A percentile compares a stretch with the other conserved stretches of the same genome.
phyloP scores from a whole-genome alignment of 176 grass and related monocot species.

The Canna indica region DNA sequence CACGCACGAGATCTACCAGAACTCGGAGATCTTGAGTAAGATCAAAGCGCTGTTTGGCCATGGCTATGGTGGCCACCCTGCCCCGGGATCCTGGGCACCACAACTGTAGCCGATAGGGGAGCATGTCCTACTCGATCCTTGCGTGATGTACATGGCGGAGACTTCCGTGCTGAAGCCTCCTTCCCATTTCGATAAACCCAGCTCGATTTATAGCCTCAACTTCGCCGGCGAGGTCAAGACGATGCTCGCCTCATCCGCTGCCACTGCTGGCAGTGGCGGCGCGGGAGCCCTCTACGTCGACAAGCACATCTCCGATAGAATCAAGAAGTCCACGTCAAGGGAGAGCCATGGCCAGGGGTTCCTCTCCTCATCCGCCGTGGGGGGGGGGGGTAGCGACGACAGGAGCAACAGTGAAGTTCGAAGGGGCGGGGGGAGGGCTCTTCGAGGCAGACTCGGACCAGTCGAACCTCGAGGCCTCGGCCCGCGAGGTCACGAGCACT shows the following conservation, averaged over 20 bases:
- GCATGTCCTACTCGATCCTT: no score
- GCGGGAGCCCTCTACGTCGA: conserved; percentile 43
- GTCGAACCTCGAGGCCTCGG: conserved; percentile 72
- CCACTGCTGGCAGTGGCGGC: conserved; percentile 8
- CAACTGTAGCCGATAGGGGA: not conserved
- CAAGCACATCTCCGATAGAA: not conserved
- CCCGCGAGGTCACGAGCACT: conserved; percentile 83
- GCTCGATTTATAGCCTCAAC: not conserved
- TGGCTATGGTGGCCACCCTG: conserved; percentile 22
- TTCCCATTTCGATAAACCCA: no score
- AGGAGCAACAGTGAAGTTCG: conserved; percentile 14
- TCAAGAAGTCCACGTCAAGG: conserved; percentile 60
- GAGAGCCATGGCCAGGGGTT: no score
- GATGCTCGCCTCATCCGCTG: conserved; percentile 8
- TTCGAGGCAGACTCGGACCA: conserved; percentile 76
- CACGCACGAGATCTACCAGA: no score
- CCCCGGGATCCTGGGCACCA: conserved; percentile 3
- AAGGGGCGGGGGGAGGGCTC: conserved; percentile 21
- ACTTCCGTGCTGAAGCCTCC: no score
- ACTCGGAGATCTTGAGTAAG: no score
- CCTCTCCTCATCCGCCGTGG: conserved; percentile 65
- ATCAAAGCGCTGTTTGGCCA: conserved; percentile 53
- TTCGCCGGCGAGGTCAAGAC: conserved; percentile 40
- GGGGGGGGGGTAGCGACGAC: no score
- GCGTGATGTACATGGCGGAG: no score